Evolutionary conservation across 495 filamentous ascomycete species (phyloP).

Genomic region (Viridothelium virens): DNA sequence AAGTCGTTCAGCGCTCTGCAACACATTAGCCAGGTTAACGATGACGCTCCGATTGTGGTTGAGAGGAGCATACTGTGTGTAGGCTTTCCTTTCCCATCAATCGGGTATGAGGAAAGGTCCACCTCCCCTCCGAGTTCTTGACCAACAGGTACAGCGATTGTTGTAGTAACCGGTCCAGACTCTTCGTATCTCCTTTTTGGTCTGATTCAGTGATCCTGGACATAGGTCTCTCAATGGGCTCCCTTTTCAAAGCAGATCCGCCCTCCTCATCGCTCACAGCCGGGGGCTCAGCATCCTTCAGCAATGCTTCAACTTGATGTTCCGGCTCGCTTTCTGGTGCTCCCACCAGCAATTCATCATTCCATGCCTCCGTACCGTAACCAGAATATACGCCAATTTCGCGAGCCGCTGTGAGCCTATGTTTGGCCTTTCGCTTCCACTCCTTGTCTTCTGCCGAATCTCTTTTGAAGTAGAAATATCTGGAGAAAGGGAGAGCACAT

Average conservation of each 20-base stretch:
- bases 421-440: slow-evolving; percentile 78
- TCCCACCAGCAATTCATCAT: slow-evolving; percentile 81
- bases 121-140: slow-evolving; percentile 55
- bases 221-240: slow-evolving; percentile 64
- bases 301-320: slow-evolving; percentile 54
- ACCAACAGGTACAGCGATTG: slow-evolving; percentile 83
- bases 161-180: slow-evolving; percentile 68
- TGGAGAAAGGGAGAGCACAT: slow-evolving; percentile 75
- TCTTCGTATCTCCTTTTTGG: slow-evolving; percentile 58
- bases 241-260: slow-evolving; percentile 43
- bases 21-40: too few relatives aligned
- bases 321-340: slow-evolving; percentile 52
- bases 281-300: slow-evolving; percentile 68
- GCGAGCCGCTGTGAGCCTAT: slow-evolving; percentile 64
- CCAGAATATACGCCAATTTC: slow-evolving; percentile 84
- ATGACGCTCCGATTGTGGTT: too few relatives aligned
- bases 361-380: slow-evolving; percentile 72
- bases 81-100: slow-evolving; percentile 65
- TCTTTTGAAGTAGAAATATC: slow-evolving; percentile 93
- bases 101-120: slow-evolving; percentile 69
- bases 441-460: slow-evolving; percentile 76
- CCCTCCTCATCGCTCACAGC: slow-evolving; percentile 47
- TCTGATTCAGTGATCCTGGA: slow-evolving; percentile 74
- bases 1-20: slow-evolving; percentile 71
- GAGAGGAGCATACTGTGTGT: slow-evolving; percentile 56